Conservation (phyloP, 2,329 filamentous ascomycete species). For the Pseudonectria foliicola region DNA sequence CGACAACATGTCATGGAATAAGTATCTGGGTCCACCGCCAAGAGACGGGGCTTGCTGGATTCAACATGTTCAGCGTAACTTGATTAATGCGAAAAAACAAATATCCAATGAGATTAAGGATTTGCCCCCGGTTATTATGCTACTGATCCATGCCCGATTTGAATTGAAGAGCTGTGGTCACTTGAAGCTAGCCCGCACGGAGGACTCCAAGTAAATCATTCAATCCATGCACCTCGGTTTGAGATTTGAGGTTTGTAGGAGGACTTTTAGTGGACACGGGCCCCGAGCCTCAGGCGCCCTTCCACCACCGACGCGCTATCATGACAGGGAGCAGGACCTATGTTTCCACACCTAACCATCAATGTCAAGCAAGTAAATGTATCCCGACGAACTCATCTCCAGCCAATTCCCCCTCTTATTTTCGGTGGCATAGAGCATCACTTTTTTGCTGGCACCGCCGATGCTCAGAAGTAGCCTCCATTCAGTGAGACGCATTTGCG, state of each 20-base stretch:
- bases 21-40: constrained; percentile 4
- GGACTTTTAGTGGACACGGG: constrained; percentile 2
- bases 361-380: too few species aligned
- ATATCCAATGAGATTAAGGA: constrained; percentile 1
- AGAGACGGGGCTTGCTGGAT: constrained; percentile 8
- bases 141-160: too few species aligned
- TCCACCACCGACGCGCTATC: background rate
- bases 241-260: background rate
- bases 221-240: constrained; percentile 6
- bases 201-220: too few species aligned
- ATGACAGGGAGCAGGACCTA: too few species aligned
- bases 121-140: too few species aligned
- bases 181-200: too few species aligned
- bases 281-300: constrained; percentile 3
- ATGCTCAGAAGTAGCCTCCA: constrained; percentile 21
- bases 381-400: too few species aligned
- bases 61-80: constrained; percentile 14
- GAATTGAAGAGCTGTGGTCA: too few species aligned
- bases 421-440: too few species aligned
- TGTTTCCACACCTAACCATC: background rate
- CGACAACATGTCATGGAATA: too few species aligned
- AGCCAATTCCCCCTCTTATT: too few species aligned
- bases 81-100: too few species aligned
- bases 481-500: constrained; percentile 12
- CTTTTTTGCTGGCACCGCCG: constrained; percentile 1